Evolutionary conservation across 2,329 filamentous ascomycete genomes (phyloP), one percentile per base, ranked within the genome.

Genomic region (Arthrobotrys pseudoclavata): DNA sequence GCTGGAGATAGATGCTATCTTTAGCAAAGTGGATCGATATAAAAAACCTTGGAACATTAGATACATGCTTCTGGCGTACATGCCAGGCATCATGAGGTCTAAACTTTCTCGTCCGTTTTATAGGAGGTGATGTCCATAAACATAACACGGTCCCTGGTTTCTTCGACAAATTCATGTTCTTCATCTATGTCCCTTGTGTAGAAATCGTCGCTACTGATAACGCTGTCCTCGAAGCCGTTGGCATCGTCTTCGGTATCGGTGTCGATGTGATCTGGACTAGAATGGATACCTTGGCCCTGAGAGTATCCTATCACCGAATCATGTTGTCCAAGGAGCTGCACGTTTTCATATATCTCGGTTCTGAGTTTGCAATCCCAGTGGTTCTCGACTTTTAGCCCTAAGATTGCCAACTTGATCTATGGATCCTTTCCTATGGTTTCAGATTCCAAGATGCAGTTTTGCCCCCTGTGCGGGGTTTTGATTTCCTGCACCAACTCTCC

Each of bases 321-420:
- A 31, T n/a, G 40, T 18, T 42, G 5, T 9, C 10, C 7, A 31
- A 37, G 40, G 15, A n/a, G 40, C 7, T 7, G 40, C 18, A 45
- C 10, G 42, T 20, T 45, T n/a, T n/a, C 42, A 7, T 6, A 20
- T 1, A 45, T 20, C 42, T 45, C n/a, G n/a, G 4, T 6, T n/a
- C 6, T 50, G 7, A 24, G 22, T 3, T 24, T 50, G 47, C 6
- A n/a, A 20, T 74, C 62, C 69, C 61, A 74, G 18, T 66, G 10
- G 0, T 37, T 0, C 4, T 61, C 37, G 5, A 52, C 18, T 4
- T 22, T 22, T 5, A 67, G 4, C 3, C 34, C 13, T 3, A n/a
- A 4, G 10, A 66, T 0, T 1, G 29, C 26, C 20, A 4, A 12
- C 18, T 61, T 53, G 6, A 29, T 9, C 2, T 2, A 18, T 10